Base-by-base conservation (phyloP, 2,329 filamentous ascomycete genomes). In the Seiridium cupressi region DNA sequence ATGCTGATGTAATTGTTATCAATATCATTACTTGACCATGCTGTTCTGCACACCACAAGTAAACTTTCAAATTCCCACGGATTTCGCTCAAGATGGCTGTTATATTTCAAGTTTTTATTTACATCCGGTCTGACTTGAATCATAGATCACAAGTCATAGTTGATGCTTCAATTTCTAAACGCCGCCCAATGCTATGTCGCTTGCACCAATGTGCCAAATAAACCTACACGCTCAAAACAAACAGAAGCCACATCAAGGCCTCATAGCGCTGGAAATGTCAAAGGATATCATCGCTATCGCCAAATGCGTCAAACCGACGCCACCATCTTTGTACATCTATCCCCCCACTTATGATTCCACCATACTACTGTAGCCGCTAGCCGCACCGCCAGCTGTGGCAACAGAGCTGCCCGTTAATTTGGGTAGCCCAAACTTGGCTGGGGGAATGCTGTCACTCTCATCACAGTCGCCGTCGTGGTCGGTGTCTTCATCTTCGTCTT, bases 401-500 rank as follows among this genome's bases (percentile, higher is more conserved):
- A 89, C 72, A 2, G 92, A 91, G 79, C 96, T 96, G 63, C 92
- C 92, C 77, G 94, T 91, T 84, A 89, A 90, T 47, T 91, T 94
- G 68, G 95, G 91, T 63, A 94, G 80, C 63, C 82, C 89, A 6
- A 89, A 89, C 35, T 60, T 84, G 74, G 91, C 83, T 57, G 90
- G 87, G 56, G 88, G 89, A 0, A 89, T 91, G 64, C 82, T 86
- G 66, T 83, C 83, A 64, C 85, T 85, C 77, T 91, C 93, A 31
- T 81, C 78, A 47, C 84, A 82, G 61, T 85, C 83, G 13, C 93
- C 93, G 11, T 91, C 91, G 59, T 86, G 79, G 70, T 97, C 95
- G 70, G 92, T 92, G 3, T 36, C 32, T 36, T 89, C 89, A 72
- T 98, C 94, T 68, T 89, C 85, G 80, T 95, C 95, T 72, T 98